phyloP scores from a whole-genome alignment of 2,329 filamentous ascomycete species.

The Setomelanomma holmii region DNA sequence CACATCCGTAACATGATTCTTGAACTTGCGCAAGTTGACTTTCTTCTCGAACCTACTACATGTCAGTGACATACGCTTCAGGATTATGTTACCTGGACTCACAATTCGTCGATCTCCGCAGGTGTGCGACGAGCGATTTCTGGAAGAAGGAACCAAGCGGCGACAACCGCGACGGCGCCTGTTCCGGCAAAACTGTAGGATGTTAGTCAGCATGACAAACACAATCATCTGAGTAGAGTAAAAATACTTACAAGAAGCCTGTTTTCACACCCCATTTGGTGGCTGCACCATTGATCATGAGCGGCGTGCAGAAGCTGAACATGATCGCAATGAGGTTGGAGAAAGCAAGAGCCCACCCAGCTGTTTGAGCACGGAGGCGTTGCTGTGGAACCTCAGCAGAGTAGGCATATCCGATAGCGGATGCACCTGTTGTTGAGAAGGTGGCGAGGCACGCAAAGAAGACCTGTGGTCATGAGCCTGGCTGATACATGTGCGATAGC shows the following conservation, averaged over 20 bases:
- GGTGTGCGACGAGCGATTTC: not conserved
- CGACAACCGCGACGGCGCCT: not conserved
- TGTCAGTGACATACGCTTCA: not conserved
- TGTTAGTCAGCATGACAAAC: not conserved
- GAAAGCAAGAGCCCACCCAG: not conserved
- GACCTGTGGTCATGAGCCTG: not conserved
- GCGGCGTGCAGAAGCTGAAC: not conserved
- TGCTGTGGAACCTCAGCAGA: not conserved
- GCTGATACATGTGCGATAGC: not conserved
- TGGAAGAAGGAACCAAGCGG: not conserved
- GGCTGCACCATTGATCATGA: not conserved
- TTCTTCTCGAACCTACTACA: not conserved
- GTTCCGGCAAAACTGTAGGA: not conserved
- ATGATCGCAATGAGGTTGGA: not conserved
- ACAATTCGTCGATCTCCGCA: not conserved
- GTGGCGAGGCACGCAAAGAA: not conserved
- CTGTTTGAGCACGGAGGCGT: not conserved
- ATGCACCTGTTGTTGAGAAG: not conserved
- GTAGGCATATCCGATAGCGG: not conserved
- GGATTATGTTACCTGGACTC: not conserved
- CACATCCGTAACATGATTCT: not conserved
- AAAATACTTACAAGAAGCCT: not conserved
- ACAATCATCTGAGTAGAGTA: not conserved
- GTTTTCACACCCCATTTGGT: not conserved
- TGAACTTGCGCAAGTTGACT: not conserved